These are phyloP conservation scores for Cyphellophora europaea DNA, from an alignment of 2,329 filamentous ascomycete genomes.

Conservation along the genomic window DNA sequence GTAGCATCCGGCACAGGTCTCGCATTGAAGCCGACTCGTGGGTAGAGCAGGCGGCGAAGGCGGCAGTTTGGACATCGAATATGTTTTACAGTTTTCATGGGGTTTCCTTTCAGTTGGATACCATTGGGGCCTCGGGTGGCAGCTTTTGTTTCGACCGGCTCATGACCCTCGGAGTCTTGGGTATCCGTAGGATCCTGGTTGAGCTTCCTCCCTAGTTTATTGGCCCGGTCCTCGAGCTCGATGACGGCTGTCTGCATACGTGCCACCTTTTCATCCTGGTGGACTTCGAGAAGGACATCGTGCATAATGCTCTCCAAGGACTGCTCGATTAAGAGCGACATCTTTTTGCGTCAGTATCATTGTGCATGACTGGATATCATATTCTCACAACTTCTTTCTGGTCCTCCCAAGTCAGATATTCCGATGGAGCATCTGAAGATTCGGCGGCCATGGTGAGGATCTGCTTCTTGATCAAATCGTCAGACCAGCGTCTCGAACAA, in stretches of 20 bases:
- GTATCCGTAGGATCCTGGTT: constrained; percentile 26
- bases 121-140: constrained; percentile 44
- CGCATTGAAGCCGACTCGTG: constrained; percentile 42
- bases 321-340: constrained; percentile 43
- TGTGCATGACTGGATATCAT: background rate
- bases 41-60: constrained; percentile 50
- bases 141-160: constrained; percentile 37
- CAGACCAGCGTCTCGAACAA: too few relatives aligned
- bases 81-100: constrained; percentile 47
- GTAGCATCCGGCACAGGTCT: constrained; percentile 38
- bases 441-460: constrained; percentile 7
- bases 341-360: constrained; percentile 10
- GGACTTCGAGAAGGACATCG: constrained; percentile 47
- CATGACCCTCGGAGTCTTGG: constrained; percentile 19
- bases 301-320: constrained; percentile 52
- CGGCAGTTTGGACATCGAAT: constrained; percentile 53
- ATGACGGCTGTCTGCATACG: constrained; percentile 45
- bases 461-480: constrained; percentile 6
- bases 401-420: constrained; percentile 10
- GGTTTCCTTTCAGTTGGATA: constrained; percentile 46
- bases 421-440: constrained; percentile 4
- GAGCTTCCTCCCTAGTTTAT: constrained; percentile 18
- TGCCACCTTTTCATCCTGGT: constrained; percentile 52
- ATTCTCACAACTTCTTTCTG: constrained; percentile 8
- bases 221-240: constrained; percentile 32